These are phyloP conservation scores for Curvularia eragrostidis DNA, from an alignment of 2,329 filamentous ascomycete genomes.

Conservation along the genomic window DNA sequence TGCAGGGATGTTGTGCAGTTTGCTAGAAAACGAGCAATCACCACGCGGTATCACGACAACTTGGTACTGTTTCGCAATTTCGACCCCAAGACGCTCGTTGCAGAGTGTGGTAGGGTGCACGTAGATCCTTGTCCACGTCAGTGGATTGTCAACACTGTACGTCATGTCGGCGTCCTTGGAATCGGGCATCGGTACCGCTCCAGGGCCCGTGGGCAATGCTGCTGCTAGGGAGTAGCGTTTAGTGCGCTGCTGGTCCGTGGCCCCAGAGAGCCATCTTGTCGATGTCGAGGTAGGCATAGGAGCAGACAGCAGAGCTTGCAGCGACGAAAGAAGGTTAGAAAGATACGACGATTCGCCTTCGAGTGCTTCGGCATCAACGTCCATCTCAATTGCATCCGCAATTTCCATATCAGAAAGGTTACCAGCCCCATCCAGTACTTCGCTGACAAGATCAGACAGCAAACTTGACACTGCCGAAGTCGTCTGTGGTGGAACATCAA, in stretches of 20 bases:
- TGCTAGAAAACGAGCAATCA: conserved; percentile 81
- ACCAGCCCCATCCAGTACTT: conserved; percentile 29
- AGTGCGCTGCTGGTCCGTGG: conserved; percentile 20
- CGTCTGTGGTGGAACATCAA: conserved; percentile 59
- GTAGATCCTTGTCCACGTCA: conserved; percentile 75
- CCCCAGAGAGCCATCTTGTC: conserved; percentile 11
- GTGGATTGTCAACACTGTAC: conserved; percentile 46
- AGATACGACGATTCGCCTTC: conserved; percentile 42
- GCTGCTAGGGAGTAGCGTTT: conserved; percentile 52
- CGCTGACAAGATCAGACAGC: conserved; percentile 32
- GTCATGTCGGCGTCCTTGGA: conserved; percentile 52
- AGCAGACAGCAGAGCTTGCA: conserved; percentile 45
- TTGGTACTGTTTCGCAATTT: conserved; percentile 66
- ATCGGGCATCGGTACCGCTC: conserved; percentile 74
- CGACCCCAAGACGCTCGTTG: conserved; percentile 60
- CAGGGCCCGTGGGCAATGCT: conserved; percentile 64
- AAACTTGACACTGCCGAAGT: conserved; percentile 22
- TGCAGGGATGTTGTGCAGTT: conserved; percentile 83
- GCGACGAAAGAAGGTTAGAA: conserved; percentile 43
- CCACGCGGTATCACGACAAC: conserved; percentile 84
- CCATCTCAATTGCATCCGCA: conserved; percentile 30
- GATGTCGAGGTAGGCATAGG: conserved; percentile 27
- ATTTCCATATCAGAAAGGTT: conserved; percentile 37
- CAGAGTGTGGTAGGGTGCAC: conserved; percentile 72
- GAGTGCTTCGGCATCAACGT: conserved; percentile 34